Base-by-base conservation (phyloP, 2,329 filamentous ascomycete species). In the Cercospora berteroae region DNA sequence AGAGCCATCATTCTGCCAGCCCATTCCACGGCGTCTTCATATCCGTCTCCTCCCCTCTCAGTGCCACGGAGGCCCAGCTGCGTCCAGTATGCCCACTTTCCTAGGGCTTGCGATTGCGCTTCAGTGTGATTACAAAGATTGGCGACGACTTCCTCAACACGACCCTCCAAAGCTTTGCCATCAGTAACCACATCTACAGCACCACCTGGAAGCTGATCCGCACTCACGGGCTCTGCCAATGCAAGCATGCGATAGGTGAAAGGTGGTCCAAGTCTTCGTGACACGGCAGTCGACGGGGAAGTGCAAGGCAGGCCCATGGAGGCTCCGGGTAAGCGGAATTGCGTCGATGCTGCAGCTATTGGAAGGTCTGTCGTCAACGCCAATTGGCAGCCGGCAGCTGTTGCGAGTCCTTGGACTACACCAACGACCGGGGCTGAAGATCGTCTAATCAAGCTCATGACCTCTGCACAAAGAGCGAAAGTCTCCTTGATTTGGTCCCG, bases 221-320 rank as follows among this genome's bases (percentile, higher is more conserved):
- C 69, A 56, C 62, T 62, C 31, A 67, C 48, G 13, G 69, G 59
- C 60, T 70, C 69, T 33, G 69, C 69, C 23, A 67, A 31, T 16
- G 67, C 67, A 48, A 70, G 52, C 69, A 70, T 70, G 10, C 69
- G 63, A 66, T 69, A 70, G 13, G 69, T 67, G 58, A 69, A 67
- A 20, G 67, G 58, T 23, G 65, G 59, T 44, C 61, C 67, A n/a
- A 69, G 55, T 33, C 63, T 44, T 42, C 69, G 61, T 18, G 64
- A 69, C 27, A 69, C 69, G 6, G 69, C 67, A 20, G 69, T 67
- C 23, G 66, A 63, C 1, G 69, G 69, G 5, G 63, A 68, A n/a
- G 69, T 69, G 48, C 69, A 70, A 13, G 69, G 69, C 1, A 70
- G 65, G 6, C 69, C 69, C n/a, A 70, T 67, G 4, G 63, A 64